Evolutionary conservation across 768 basidiomycete genomes (phyloP).

Genomic region (Hydnum rufescens): DNA sequence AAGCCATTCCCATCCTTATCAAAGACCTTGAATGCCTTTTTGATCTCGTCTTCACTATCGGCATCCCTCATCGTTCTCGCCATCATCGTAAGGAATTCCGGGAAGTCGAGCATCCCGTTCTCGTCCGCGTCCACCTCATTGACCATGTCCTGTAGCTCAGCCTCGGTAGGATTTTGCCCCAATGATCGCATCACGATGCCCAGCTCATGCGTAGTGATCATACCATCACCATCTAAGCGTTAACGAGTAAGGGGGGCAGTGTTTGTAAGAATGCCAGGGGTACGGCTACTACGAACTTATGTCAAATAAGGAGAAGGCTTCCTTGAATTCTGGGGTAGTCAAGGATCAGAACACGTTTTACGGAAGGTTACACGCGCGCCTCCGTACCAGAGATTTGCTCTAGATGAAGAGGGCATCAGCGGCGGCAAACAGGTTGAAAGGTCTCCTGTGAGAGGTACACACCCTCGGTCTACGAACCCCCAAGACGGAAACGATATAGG

Average conservation of each 20-base stretch:
- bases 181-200: conserved; percentile 30
- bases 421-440: too few relatives aligned
- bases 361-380: too few relatives aligned
- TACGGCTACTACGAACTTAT: conserved; percentile 16
- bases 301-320: conserved; percentile 29
- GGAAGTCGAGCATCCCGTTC: conserved; percentile 30
- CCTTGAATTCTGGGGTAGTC: conserved; percentile 28
- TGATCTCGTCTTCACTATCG: conserved; percentile 28
- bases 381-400: too few relatives aligned
- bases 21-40: conserved; percentile 30
- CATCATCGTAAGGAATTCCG: conserved; percentile 19
- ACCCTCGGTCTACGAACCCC: too few relatives aligned
- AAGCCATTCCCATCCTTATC: conserved; percentile 30
- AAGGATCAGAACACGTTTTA: too few relatives aligned
- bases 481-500: too few relatives aligned
- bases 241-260: background rate
- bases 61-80: conserved; percentile 25
- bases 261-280: background rate
- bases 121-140: conserved; percentile 30
- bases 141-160: conserved; percentile 30
- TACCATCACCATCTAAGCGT: conserved; percentile 27
- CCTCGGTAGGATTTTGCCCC: conserved; percentile 30
- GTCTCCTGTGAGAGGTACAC: too few relatives aligned
- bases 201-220: conserved; percentile 29
- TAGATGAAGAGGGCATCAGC: too few relatives aligned